Conservation (phyloP, 768 basidiomycete species). For the Tulasnella sp. region DNA sequence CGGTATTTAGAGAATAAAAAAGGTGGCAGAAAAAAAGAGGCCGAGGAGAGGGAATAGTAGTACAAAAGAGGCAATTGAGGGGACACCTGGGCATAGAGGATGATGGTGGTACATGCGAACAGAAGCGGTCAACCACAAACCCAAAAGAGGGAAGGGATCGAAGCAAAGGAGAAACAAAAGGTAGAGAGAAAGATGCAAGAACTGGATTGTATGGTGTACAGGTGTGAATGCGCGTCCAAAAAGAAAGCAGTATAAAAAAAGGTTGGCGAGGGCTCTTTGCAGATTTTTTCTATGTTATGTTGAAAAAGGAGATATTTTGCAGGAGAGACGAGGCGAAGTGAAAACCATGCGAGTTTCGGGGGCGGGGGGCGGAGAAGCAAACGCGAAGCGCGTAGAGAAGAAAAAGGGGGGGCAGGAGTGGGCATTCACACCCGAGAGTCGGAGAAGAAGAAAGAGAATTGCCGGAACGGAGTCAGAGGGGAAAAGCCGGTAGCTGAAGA, state of each 20-base stretch:
- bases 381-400: too few species aligned
- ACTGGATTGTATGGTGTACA: background rate
- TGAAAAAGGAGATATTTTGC: too few species aligned
- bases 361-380: too few species aligned
- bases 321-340: too few species aligned
- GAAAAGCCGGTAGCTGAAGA: too few species aligned
- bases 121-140: background rate
- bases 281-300: too few species aligned
- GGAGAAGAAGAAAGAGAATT: background rate
- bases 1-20: constrained; percentile 1
- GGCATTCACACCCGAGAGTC: background rate
- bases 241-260: background rate
- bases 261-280: too few species aligned
- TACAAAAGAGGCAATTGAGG: background rate
- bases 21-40: background rate
- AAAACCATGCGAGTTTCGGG: background rate
- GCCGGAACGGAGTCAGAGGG: background rate
- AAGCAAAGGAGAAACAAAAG: background rate
- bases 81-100: background rate
- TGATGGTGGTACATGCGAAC: background rate
- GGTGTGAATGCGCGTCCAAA: background rate
- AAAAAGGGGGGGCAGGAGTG: background rate
- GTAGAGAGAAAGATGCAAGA: background rate
- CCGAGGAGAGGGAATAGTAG: background rate
- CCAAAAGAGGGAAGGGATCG: background rate